Evolutionary conservation across 2,329 filamentous ascomycete genomes (phyloP), one percentile per base, ranked within the genome.

Genomic region (Botryotinia calthae): DNA sequence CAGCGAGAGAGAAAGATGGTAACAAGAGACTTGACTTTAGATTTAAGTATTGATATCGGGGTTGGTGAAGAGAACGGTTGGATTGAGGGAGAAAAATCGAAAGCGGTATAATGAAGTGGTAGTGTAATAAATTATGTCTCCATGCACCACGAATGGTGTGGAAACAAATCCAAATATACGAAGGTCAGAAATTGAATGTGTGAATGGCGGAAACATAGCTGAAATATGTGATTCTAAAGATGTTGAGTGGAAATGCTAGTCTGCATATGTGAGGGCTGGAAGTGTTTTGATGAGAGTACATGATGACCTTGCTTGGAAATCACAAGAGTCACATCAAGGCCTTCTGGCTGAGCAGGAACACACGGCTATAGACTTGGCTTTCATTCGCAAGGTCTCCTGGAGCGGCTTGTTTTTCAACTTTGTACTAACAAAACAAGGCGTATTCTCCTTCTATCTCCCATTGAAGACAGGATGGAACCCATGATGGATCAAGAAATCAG

Each of bases 1-100:
- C 77, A 48, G 82, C 81, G 16, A 86, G 74, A 75, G 58, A 62
- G 31, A 54, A 51, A n/a, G 72, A 73, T 42, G 64, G 44, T n/a
- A 74, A 70, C 20, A 70, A 66, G 63, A 68, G 58, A 37, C 56
- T 72, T 31, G 66, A 71, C 65, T 76, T 72, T 25, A 61, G 62
- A 63, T 71, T 64, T 6, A 64, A 71, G 40, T 71, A 72, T 66
- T 72, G 34, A 62, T 34, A 8, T 62, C 7, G 2, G 22, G n/a
- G 12, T 68, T 1, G 54, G 6, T 6, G 42, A 56, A 22, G 7
- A 42, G 28, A 20, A 67, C 20, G 34, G 25, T 56, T 6, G 1
- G 31, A 58, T 37, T 37, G 9, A 37, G 63, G 34, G 22, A 31
- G 51, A 40, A 42, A n/a, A 25, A 51, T 46, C 2, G 34, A 59